phyloP scores from a whole-genome alignment of 2,329 filamentous ascomycete genomes.

The Ophiocordyceps camponoti-leonardi region DNA sequence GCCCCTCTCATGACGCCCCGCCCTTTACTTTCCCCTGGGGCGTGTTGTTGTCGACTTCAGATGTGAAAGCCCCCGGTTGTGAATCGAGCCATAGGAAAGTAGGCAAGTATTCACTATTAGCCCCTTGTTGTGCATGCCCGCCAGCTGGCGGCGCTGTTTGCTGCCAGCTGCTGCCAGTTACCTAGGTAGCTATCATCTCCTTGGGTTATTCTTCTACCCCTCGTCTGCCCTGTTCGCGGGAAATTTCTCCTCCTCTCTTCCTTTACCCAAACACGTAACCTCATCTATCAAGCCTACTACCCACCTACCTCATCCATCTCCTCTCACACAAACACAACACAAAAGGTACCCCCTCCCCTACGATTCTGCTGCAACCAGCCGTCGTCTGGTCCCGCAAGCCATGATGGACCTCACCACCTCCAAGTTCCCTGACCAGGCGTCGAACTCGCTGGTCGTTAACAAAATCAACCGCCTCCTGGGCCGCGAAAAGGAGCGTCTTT shows the following conservation, averaged over 20 bases:
- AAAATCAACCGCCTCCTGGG: background rate
- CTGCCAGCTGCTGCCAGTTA: background rate
- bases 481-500: constrained; percentile 7
- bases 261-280: background rate
- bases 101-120: background rate
- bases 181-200: background rate
- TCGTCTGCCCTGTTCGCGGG: background rate
- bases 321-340: background rate
- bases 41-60: constrained; percentile 1
- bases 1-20: background rate
- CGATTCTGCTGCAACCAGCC: background rate
- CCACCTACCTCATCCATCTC: background rate
- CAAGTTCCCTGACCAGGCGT: constrained; percentile 2
- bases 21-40: background rate
- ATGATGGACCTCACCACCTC: constrained; percentile 1
- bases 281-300: background rate
- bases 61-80: background rate
- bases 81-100: background rate
- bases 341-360: background rate
- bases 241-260: background rate
- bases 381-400: background rate
- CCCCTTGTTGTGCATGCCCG: background rate
- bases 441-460: constrained; percentile 1
- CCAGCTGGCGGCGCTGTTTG: background rate
- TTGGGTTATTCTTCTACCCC: background rate